These are phyloP conservation scores for Gentiana dahurica DNA, from an alignment of 257 asterid genomes.

Conservation along the genomic window DNA sequence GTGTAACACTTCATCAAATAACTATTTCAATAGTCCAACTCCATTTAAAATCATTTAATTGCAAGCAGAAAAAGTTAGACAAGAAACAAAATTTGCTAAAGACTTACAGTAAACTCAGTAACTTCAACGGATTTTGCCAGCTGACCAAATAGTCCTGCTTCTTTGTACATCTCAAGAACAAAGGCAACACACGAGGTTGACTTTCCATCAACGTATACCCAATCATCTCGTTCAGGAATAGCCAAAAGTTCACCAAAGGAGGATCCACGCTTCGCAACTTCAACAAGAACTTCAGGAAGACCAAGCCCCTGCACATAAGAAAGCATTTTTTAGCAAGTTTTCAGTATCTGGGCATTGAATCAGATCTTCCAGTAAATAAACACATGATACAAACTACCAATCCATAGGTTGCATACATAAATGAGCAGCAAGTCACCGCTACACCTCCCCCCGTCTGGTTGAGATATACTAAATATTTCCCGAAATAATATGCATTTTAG, in stretches of 20 bases:
- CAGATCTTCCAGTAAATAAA: no score
- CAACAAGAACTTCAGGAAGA: slow-evolving; percentile 74
- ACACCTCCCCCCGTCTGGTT: no score
- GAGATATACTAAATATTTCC: no score
- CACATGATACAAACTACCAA: no score
- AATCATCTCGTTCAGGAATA: slow-evolving; percentile 76
- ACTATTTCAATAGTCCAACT: not conserved
- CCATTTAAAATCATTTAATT: not conserved
- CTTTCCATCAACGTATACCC: slow-evolving; percentile 81
- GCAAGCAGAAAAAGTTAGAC: not conserved
- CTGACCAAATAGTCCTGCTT: slow-evolving; percentile 74
- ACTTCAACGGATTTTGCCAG: slow-evolving; percentile 68
- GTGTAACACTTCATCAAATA: not conserved
- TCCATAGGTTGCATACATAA: no score
- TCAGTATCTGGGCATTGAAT: no score
- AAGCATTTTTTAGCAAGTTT: not conserved
- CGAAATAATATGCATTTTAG: no score
- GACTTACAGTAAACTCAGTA: slow-evolving; percentile 89
- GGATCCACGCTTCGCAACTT: slow-evolving; percentile 76
- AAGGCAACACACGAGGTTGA: slow-evolving; percentile 89
- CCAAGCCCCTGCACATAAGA: slow-evolving; percentile 43
- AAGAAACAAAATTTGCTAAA: not conserved
- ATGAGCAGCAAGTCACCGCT: no score
- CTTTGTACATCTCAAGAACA: slow-evolving; percentile 80
- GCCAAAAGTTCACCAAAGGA: slow-evolving; percentile 77